Evolutionary conservation across 202 grass and related monocot species (phyloP).

Genomic region (Tripidium arundinaceum): DNA sequence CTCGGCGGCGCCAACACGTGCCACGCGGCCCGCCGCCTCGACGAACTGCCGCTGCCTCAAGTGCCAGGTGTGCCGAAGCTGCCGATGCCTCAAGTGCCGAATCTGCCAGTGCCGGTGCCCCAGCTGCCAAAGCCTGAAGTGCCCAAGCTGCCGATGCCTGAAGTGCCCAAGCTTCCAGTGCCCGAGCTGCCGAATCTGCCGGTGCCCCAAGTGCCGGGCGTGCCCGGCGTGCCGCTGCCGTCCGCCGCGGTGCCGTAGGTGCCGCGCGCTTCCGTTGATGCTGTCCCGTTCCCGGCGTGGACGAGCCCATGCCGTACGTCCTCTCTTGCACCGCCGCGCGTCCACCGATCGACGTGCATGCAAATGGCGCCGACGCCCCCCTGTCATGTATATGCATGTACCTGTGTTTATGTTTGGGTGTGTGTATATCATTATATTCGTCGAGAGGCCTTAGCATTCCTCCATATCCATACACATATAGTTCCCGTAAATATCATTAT

Average conservation of each 20-base stretch:
- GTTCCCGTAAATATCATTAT: too few relatives aligned
- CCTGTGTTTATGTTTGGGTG: background rate
- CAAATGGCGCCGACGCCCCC: too few relatives aligned
- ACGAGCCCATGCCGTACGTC: too few relatives aligned
- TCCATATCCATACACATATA: too few relatives aligned
- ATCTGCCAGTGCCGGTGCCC: background rate
- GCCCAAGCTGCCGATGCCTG: background rate
- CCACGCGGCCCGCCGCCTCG: slow-evolving; percentile 40
- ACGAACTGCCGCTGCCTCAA: slow-evolving; percentile 5
- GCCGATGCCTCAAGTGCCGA: background rate
- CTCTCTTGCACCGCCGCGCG: background rate
- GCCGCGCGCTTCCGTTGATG: background rate
- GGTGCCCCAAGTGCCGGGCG: background rate
- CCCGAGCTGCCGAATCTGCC: background rate
- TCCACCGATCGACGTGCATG: too few relatives aligned
- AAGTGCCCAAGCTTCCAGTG: background rate
- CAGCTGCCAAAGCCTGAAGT: background rate
- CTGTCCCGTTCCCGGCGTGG: background rate
- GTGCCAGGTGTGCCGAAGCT: background rate
- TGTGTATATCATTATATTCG: too few relatives aligned
- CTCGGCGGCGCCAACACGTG: background rate
- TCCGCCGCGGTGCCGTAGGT: background rate
- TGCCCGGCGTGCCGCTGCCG: background rate
- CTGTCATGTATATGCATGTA: background rate
- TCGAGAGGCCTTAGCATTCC: too few relatives aligned